These are phyloP conservation scores for Suillus sp. DNA, from an alignment of 768 basidiomycete genomes.

Conservation along the genomic window DNA sequence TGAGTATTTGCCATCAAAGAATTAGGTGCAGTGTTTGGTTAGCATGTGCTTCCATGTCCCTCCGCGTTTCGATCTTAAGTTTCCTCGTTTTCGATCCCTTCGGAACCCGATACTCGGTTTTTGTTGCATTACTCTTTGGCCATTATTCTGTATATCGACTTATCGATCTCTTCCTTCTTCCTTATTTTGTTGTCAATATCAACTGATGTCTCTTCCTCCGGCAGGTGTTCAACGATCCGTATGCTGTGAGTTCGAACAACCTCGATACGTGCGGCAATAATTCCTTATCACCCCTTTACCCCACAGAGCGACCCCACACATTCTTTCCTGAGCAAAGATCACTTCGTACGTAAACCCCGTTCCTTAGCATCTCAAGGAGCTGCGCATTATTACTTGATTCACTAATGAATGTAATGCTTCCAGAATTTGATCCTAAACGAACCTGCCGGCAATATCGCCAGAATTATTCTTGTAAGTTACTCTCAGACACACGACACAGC, in stretches of 20 bases:
- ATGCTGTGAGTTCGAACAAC: conserved; percentile 54
- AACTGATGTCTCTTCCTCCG: not conserved
- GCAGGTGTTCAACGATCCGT: conserved; percentile 77
- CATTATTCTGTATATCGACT: not conserved
- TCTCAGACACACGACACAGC: not conserved
- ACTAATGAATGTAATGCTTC: conserved; percentile 1
- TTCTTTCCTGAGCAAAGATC: conserved; percentile 87
- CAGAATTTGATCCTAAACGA: conserved; percentile 82
- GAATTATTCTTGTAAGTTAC: conserved; percentile 59
- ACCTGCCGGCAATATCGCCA: conserved; percentile 76
- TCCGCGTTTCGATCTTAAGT: not conserved
- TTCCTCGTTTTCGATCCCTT: not conserved
- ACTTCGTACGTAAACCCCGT: conserved; percentile 62
- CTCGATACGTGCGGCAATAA: not conserved
- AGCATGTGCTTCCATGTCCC: not conserved
- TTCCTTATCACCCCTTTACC: conserved; percentile 15
- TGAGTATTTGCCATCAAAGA: conserved; percentile 17
- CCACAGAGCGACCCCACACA: conserved; percentile 82
- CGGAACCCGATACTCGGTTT: not conserved
- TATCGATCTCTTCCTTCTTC: not conserved
- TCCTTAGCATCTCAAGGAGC: conserved; percentile 14
- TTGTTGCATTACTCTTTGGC: not conserved
- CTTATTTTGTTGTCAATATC: conserved; percentile 1
- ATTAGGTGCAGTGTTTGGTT: not conserved
- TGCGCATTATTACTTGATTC: not conserved